Conservation (phyloP, 2,329 filamentous ascomycete genomes). For the Berkeleyomyces rouxiae region DNA sequence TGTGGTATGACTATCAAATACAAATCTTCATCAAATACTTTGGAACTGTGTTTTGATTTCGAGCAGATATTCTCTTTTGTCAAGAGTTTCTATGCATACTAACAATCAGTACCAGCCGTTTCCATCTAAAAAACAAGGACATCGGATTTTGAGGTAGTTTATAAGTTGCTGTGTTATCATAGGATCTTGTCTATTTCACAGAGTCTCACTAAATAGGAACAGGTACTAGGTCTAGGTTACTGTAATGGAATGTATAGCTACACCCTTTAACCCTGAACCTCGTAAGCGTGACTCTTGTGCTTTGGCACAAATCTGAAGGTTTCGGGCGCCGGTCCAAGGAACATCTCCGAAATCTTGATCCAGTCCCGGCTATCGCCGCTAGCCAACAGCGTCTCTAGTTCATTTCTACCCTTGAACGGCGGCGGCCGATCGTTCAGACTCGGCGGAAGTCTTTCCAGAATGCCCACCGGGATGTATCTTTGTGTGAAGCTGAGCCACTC, state of each 20-base stretch:
- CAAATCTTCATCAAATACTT: too few species aligned
- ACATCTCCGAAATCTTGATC: conserved; percentile 99
- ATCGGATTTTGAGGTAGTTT: too few species aligned
- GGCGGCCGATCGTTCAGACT: conserved; percentile 80
- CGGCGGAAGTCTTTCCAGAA: conserved; percentile 78
- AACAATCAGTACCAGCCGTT: too few species aligned
- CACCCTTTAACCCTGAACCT: conserved; percentile 41
- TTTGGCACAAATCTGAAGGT: conserved; percentile 93
- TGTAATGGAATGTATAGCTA: too few species aligned
- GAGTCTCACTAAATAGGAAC: not conserved
- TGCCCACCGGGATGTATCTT: conserved; percentile 76
- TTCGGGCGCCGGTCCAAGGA: conserved; percentile 74
- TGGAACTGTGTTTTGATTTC: too few species aligned
- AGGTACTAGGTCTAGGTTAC: not conserved
- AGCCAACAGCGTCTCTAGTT: conserved; percentile 82
- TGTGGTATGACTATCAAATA: too few species aligned
- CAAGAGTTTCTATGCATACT: too few species aligned
- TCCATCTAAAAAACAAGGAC: too few species aligned
- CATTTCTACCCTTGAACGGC: conserved; percentile 65
- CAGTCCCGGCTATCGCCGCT: conserved; percentile 91
- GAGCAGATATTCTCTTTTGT: too few species aligned
- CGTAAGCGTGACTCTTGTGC: conserved; percentile 89
- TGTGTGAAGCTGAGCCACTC: conserved; percentile 92
- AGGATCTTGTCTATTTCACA: too few species aligned
- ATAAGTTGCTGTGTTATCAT: too few species aligned